Base-by-base conservation (phyloP, 1,284 basidiomycete species). In the Pterulicium gracile region DNA sequence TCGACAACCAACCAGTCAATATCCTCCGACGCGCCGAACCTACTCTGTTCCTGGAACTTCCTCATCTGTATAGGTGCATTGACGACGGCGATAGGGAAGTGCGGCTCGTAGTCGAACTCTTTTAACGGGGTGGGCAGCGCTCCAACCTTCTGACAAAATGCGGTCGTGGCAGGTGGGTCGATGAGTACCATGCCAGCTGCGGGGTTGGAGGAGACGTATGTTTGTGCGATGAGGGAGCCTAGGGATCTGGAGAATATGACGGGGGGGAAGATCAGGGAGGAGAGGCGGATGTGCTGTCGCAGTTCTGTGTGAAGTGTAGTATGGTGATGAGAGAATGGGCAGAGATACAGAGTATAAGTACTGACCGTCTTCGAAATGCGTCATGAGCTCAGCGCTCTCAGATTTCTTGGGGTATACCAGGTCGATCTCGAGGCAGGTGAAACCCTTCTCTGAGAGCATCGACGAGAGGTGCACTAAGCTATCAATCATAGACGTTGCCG, bases 141-240 rank as follows among this genome's bases (percentile, higher is more conserved):
- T 7, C 36, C 36, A 34, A 45, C 49, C 18, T 52, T 47, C 12
- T 57, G 43, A 4, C 70, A 50, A 18, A 61, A 58, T 13, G 55
- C 55, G 49, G 72, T 74, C 14, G 67, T 66, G 23, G 65, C 49
- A 2, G 76, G 75, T 15, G 81, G 81, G 22, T 74, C 70, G 32
- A 81, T 68, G 20, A 85, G 64, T 36, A 81, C 68, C 39, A 85
- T 63, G 0, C 71, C 81, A 7, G 67, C 66, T 2, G 78, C 79
- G 1, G 79, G 78, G 54, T 80, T 61, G 24, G 78, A 81, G 4
- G 76, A 80, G 47, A 85, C 72, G 57, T 81, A 84, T 12, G 75
- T 69, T 57, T 85, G 79, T 7, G 77, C 72, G 45, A 85, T 71
- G 42, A 84, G 63, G 44, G 72, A 70, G 12, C 69, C 69, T 1